A percentile compares a stretch with the other conserved stretches of the same genome.
phyloP scores from a whole-genome alignment of 192 early-diverging fungal species.

The Coemansia sp. region DNA sequence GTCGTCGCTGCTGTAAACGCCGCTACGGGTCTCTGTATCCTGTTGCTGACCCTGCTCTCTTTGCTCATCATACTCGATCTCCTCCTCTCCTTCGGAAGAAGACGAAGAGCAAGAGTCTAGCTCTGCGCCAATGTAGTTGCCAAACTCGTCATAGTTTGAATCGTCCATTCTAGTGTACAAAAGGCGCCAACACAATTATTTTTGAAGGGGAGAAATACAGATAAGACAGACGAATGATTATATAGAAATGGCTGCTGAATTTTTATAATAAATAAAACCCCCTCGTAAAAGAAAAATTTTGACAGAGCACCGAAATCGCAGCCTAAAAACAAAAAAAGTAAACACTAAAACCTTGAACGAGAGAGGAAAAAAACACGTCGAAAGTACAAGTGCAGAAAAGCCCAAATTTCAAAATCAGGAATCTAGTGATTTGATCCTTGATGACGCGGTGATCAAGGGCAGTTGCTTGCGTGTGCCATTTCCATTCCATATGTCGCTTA shows the following conservation, averaged over 20 bases:
- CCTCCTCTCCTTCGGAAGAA: slow-evolving; percentile 59
- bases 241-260: too few species aligned
- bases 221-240: too few species aligned
- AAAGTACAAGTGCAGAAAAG: too few species aligned
- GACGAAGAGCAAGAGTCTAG: slow-evolving; percentile 56
- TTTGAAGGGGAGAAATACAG: too few species aligned
- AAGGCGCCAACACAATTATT: too few species aligned
- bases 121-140: slow-evolving; percentile 99
- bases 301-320: too few species aligned
- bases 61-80: slow-evolving; percentile 18
- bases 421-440: background rate
- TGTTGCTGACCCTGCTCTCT: background rate
- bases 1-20: slow-evolving; percentile 16
- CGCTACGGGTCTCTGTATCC: background rate
- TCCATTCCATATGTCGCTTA: background rate
- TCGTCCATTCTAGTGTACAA: slow-evolving; percentile 64
- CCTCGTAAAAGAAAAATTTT: too few species aligned
- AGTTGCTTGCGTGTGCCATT: background rate
- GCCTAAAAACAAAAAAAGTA: too few species aligned
- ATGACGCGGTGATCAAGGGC: slow-evolving; percentile 9
- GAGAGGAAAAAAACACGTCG: background rate
- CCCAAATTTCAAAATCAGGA: slow-evolving; percentile 7
- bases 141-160: slow-evolving; percentile 87
- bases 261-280: too few species aligned
- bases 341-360: too few species aligned